Base-by-base conservation (phyloP, 2,329 filamentous ascomycete species). In the Venturia effusa region DNA sequence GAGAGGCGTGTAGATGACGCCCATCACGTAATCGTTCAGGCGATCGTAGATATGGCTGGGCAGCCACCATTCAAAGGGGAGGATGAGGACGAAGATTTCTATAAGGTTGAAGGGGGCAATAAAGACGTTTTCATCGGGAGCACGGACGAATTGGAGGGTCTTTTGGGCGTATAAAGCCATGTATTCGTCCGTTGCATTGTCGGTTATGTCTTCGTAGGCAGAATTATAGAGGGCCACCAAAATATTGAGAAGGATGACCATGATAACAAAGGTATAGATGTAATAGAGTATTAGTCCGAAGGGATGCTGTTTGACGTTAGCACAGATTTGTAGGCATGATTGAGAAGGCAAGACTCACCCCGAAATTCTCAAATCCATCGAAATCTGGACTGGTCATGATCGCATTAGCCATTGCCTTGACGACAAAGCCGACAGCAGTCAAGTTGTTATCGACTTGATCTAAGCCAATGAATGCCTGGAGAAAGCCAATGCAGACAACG, bases 211-310 rank as follows among this genome's bases (percentile, higher is more conserved):
- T 71, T 95, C 89, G 73, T 99, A 97, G 1, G 94, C 92, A 59
- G 88, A 93, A 77, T 97, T 97, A 80, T 97, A 99, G 7, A 99
- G 84, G 0, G 94, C 94, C 72, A 99, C 97, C 65, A 99, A 85
- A 70, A 99, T 91, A 74, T 99, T 99, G 68, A 99, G 84, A 32
- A 97, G 81, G 64, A 99, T 82, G 67, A 94, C 92, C 88, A 96
- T 97, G 71, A 99, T 89, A 45, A 97, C 87, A 71, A 99, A 99
- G 22, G 93, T 96, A 75, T 97, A 99, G 72, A 95, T 84, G 78
- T 99, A 99, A 79, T 99, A 99, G 11, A 99, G 86, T 39, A 97
- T 89, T 61, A 96, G 84, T 10, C 94, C 94, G 74, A 97, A 99
- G 0, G 94, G 94, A 15, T 89, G 92, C 27, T 74, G 32, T 32